phyloP scores from a whole-genome alignment of 345 rosid species.

The Brassica carinata region DNA sequence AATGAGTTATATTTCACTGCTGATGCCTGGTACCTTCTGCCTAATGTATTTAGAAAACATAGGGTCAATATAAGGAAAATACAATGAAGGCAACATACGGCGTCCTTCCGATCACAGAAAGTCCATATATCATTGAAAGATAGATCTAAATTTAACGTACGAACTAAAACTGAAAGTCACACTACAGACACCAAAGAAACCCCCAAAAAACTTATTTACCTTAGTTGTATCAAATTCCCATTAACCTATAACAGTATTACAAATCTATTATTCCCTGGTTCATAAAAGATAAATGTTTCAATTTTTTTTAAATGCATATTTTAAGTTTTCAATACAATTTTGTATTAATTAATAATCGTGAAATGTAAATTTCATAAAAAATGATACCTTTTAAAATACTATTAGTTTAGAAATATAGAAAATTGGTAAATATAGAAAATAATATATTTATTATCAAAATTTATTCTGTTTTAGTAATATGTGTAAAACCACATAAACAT shows the following conservation, averaged over 20 bases:
- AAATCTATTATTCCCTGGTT: neutral
- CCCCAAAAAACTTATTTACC: neutral
- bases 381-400: too few relatives aligned
- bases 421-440: neutral
- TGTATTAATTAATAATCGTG: neutral
- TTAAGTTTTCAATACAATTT: neutral
- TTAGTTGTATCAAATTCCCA: neutral
- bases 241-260: neutral
- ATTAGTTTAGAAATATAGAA: neutral
- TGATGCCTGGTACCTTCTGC: slow-evolving; percentile 7
- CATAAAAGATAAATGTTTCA: neutral
- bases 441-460: too few relatives aligned
- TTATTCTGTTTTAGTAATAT: neutral
- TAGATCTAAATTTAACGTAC: neutral
- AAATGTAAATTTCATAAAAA: neutral
- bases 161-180: neutral
- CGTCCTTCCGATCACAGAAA: slow-evolving; percentile 38
- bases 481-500: neutral
- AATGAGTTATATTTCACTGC: slow-evolving; percentile 14
- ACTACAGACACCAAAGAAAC: neutral
- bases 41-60: neutral
- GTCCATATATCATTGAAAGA: slow-evolving; percentile 31
- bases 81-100: neutral
- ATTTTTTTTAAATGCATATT: too few relatives aligned
- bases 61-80: slow-evolving; percentile 30